Conservation (phyloP, 225 moss, liverwort and hornwort species). For the Straminergon stramineum region DNA sequence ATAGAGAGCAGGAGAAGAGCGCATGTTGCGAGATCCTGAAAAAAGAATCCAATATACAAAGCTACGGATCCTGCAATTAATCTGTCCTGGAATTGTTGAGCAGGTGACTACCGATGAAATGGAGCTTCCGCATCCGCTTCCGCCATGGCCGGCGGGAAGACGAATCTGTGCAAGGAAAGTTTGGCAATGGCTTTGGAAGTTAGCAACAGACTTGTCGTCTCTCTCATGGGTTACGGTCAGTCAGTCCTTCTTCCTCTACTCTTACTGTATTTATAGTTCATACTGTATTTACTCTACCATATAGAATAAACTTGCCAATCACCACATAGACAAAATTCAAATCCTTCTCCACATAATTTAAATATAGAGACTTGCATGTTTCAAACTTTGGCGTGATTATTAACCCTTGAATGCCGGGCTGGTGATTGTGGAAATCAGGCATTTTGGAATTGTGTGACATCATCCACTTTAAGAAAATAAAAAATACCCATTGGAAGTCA, state of each 20-base stretch:
- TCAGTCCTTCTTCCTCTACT: not conserved
- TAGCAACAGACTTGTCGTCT: slow-evolving; percentile 4
- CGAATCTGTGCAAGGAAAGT: not conserved
- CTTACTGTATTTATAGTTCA: not conserved
- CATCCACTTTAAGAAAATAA: no score
- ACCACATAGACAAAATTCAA: no score
- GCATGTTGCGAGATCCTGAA: not conserved
- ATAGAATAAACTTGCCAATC: no score
- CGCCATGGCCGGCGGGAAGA: not conserved
- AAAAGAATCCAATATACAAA: not conserved
- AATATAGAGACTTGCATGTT: no score
- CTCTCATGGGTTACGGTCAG: not conserved
- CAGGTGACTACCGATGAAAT: not conserved
- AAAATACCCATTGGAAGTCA: no score
- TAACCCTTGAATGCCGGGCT: no score
- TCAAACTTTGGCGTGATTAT: no score
- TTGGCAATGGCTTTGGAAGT: not conserved
- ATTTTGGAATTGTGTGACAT: no score
- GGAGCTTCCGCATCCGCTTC: not conserved
- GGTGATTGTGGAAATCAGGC: no score
- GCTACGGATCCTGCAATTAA: not conserved
- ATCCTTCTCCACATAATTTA: no score
- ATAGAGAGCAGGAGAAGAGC: not conserved
- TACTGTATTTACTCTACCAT: not conserved
- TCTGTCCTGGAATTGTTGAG: not conserved